Evolutionary conservation across 2,329 filamentous ascomycete species (phyloP).

Genomic region (Huntiella moniliformis): DNA sequence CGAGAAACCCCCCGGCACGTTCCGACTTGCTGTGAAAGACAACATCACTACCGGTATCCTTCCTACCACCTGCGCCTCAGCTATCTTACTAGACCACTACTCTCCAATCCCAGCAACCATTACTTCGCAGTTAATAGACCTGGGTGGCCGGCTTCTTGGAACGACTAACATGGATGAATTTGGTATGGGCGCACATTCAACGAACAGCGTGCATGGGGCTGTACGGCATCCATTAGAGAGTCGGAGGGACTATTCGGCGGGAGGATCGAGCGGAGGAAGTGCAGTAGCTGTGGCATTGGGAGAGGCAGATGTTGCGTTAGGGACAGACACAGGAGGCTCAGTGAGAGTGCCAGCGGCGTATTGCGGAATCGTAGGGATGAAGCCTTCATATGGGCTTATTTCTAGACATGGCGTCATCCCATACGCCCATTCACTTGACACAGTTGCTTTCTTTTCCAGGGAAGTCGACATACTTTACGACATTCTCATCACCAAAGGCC

Average conservation of each 20-base stretch:
- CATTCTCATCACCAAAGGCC: conserved; percentile 30
- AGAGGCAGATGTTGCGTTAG: conserved; percentile 46
- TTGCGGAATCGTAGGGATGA: conserved; percentile 66
- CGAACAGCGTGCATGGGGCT: conserved; percentile 46
- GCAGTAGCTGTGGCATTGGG: conserved; percentile 60
- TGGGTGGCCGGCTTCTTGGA: conserved; percentile 45
- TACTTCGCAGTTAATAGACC: conserved; percentile 43
- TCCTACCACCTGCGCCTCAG: conserved; percentile 72
- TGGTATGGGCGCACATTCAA: conserved; percentile 80
- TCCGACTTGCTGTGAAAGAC: conserved; percentile 50
- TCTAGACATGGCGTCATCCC: conserved; percentile 74
- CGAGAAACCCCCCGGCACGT: conserved; percentile 13
- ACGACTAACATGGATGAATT: conserved; percentile 96
- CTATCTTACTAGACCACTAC: conserved; percentile 47
- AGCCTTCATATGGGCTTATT: conserved; percentile 77
- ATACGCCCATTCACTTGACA: conserved; percentile 86
- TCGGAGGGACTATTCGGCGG: conserved; percentile 40
- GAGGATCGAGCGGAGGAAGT: conserved; percentile 86
- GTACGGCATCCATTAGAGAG: conserved; percentile 30
- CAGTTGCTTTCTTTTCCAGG: conserved; percentile 56
- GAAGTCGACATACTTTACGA: conserved; percentile 31
- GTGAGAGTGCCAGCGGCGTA: conserved; percentile 78
- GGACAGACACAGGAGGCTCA: conserved; percentile 85
- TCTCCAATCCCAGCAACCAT: conserved; percentile 75
- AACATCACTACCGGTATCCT: conserved; percentile 49